A percentile compares a stretch with the other conserved stretches of the same genome.
These are phyloP conservation scores for Aspergillus floridensis DNA, from an alignment of 2,329 filamentous ascomycete species.

Conservation along the genomic window DNA sequence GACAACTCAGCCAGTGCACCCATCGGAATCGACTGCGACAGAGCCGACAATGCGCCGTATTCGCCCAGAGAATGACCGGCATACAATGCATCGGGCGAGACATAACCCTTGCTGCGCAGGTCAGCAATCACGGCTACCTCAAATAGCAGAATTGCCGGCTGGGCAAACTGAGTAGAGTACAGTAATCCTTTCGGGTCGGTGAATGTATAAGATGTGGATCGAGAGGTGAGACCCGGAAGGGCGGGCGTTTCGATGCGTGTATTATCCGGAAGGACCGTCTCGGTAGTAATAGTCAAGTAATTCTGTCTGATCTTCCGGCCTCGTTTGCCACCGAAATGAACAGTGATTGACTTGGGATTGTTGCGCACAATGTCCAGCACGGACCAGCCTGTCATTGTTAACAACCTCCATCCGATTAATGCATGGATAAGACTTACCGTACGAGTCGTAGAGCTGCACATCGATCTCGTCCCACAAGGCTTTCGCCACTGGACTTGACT, in stretches of 20 bases:
- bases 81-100: conserved; percentile 89
- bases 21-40: conserved; percentile 95
- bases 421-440: conserved; percentile 63
- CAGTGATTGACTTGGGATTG: conserved; percentile 94
- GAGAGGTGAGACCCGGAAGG: conserved; percentile 76
- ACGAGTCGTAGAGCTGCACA: conserved; percentile 88
- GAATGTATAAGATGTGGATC: conserved; percentile 93
- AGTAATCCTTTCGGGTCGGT: conserved; percentile 88
- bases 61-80: conserved; percentile 95
- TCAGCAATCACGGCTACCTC: conserved; percentile 98
- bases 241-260: conserved; percentile 94
- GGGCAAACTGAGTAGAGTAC: conserved; percentile 95
- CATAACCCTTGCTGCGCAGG: conserved; percentile 90
- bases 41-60: conserved; percentile 88
- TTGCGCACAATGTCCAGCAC: conserved; percentile 98
- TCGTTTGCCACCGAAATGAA: conserved; percentile 91
- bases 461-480: conserved; percentile 95
- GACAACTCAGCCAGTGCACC: conserved; percentile 93
- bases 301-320: conserved; percentile 95
- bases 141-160: conserved; percentile 93
- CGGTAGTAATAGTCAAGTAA: conserved; percentile 80
- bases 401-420: neutral
- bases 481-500: conserved; percentile 82
- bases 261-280: conserved; percentile 10
- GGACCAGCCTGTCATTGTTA: conserved; percentile 57